Percentiles rank a stretch among this genome's conserved stretches.
phyloP scores from a whole-genome alignment of 768 basidiomycete genomes.

The Hypsizygus marmoreus region DNA sequence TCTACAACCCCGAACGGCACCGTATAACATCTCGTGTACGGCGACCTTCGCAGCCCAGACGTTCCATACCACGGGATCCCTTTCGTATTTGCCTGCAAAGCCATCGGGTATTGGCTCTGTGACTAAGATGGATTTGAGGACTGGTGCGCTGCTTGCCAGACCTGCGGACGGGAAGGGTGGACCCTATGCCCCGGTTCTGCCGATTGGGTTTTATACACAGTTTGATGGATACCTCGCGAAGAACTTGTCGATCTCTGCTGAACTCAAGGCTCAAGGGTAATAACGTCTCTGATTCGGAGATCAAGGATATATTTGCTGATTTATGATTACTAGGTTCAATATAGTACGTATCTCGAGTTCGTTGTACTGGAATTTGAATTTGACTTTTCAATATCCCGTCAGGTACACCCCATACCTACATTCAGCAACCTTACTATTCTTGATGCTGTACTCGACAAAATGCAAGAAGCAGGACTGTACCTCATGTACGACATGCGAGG shows the following conservation, averaged over 20 bases:
- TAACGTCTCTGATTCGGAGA: slow-evolving; percentile 23
- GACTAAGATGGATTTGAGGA: slow-evolving; percentile 65
- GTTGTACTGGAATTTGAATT: slow-evolving; percentile 20
- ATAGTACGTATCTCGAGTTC: slow-evolving; percentile 30
- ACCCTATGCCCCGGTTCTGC: slow-evolving; percentile 58
- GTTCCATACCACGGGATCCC: slow-evolving; percentile 43
- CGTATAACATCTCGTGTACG: slow-evolving; percentile 40
- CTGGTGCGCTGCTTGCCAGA: slow-evolving; percentile 54
- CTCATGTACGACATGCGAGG: slow-evolving; percentile 85
- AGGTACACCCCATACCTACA: slow-evolving; percentile 73
- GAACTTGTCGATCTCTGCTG: slow-evolving; percentile 55
- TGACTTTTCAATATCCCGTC: slow-evolving; percentile 24
- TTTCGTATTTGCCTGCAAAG: slow-evolving; percentile 53
- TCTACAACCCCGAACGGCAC: slow-evolving; percentile 42
- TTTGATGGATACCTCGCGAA: slow-evolving; percentile 55
- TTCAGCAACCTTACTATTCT: slow-evolving; percentile 63
- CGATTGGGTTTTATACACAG: slow-evolving; percentile 74
- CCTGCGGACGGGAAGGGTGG: slow-evolving; percentile 53
- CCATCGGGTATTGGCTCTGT: slow-evolving; percentile 51
- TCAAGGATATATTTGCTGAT: too few relatives aligned
- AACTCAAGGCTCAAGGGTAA: slow-evolving; percentile 59
- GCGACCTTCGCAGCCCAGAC: slow-evolving; percentile 41
- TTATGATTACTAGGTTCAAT: slow-evolving; percentile 34
- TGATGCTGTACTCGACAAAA: slow-evolving; percentile 60
- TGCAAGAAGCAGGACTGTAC: slow-evolving; percentile 70